These are phyloP conservation scores for Mycena galericulata DNA, from an alignment of 768 basidiomycete genomes.

Conservation along the genomic window DNA sequence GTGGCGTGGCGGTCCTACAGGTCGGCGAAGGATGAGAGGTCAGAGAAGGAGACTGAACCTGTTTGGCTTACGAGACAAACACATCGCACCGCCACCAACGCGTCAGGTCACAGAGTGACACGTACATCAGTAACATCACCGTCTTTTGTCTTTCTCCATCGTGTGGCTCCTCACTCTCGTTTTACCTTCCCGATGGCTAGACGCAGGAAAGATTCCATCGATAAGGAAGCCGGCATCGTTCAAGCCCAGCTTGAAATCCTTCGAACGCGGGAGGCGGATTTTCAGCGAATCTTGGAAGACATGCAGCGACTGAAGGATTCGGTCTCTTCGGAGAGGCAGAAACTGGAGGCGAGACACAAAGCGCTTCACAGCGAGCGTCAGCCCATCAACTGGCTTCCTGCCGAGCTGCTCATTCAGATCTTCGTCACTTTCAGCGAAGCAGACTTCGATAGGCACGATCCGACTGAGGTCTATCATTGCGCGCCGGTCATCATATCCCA, in stretches of 20 bases:
- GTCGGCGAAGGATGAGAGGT: not conserved
- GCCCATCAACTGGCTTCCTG: constrained; percentile 64
- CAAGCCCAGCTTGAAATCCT: constrained; percentile 52
- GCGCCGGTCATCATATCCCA: constrained; percentile 59
- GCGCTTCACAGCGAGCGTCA: constrained; percentile 54
- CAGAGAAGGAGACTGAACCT: not conserved
- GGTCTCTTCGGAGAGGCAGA: constrained; percentile 47
- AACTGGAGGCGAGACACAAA: constrained; percentile 42
- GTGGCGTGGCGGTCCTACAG: no score
- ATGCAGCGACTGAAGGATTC: constrained; percentile 53
- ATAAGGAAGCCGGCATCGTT: constrained; percentile 52
- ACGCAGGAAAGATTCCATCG: constrained; percentile 44
- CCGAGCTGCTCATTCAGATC: constrained; percentile 59
- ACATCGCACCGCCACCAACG: not conserved
- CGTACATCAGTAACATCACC: not conserved
- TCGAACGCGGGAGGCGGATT: constrained; percentile 52
- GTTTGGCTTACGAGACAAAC: not conserved
- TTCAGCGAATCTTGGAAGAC: constrained; percentile 54
- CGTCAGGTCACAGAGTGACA: constrained; percentile 17
- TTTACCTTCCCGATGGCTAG: constrained; percentile 36
- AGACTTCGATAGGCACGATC: constrained; percentile 40
- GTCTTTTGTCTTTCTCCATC: not conserved
- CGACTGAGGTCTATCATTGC: constrained; percentile 42
- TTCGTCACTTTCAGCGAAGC: constrained; percentile 48
- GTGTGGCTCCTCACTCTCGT: not conserved